These are phyloP conservation scores for Rhinocladiella mackenziei DNA, from an alignment of 2,329 filamentous ascomycete genomes.

Conservation along the genomic window DNA sequence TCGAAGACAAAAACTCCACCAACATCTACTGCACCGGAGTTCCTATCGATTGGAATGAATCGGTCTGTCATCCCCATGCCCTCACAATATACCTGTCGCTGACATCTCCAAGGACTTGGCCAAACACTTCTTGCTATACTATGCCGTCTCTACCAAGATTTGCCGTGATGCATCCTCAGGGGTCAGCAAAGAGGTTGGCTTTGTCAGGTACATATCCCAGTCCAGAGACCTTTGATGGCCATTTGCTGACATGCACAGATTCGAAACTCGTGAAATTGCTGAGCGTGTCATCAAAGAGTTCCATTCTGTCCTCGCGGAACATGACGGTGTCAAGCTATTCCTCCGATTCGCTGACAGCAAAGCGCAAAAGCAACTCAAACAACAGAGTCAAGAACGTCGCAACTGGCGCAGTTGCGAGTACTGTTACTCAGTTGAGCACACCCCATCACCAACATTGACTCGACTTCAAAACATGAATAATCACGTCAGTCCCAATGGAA, in stretches of 20 bases:
- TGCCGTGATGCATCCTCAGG: conserved; percentile 80
- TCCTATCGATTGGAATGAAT: conserved; percentile 85
- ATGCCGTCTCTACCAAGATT: conserved; percentile 90
- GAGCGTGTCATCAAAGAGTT: conserved; percentile 84
- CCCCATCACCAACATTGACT: conserved; percentile 43
- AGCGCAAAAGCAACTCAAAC: conserved; percentile 93
- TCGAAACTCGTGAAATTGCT: conserved; percentile 82
- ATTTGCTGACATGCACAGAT: conserved; percentile 54
- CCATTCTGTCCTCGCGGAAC: conserved; percentile 72
- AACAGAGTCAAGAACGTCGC: conserved; percentile 88
- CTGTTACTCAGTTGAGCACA: conserved; percentile 55
- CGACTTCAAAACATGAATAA: conserved; percentile 40
- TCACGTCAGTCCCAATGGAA: conserved; percentile 43
- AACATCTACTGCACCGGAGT: conserved; percentile 98
- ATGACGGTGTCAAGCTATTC: conserved; percentile 79
- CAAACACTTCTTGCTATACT: conserved; percentile 51
- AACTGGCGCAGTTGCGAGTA: conserved; percentile 97
- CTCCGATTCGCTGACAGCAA: conserved; percentile 97
- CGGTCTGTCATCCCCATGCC: conserved; percentile 52
- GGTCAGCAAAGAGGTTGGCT: conserved; percentile 93
- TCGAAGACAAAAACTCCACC: conserved; percentile 82
- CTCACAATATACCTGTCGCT: conserved; percentile 19
- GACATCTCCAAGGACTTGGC: conserved; percentile 63
- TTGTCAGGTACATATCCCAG: conserved; percentile 68
- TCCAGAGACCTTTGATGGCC: conserved; percentile 6